phyloP scores from a whole-genome alignment of 257 asterid species.

The Catharanthus roseus region DNA sequence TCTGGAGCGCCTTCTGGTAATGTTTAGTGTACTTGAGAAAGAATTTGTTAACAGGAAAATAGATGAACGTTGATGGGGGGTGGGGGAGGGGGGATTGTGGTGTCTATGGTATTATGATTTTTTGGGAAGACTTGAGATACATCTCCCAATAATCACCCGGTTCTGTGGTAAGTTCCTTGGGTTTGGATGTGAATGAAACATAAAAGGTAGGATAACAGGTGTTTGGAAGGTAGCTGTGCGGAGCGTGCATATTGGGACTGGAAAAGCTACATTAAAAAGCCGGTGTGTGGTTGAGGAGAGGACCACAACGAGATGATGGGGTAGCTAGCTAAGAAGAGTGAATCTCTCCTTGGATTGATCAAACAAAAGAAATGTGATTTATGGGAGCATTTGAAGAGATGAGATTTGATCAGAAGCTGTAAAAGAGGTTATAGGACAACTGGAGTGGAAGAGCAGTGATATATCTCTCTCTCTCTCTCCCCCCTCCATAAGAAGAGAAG shows the following conservation, averaged over 20 bases:
- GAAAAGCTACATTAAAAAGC: neutral
- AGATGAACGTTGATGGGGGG: constrained; percentile 2
- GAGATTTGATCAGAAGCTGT: neutral
- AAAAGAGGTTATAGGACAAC: no score
- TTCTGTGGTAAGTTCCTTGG: neutral
- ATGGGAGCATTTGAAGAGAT: neutral
- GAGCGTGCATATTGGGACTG: neutral
- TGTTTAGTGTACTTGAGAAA: constrained; percentile 77
- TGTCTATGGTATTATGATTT: neutral
- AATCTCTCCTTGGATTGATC: neutral
- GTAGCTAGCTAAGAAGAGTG: neutral
- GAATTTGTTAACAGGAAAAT: constrained; percentile 61
- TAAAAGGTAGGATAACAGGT: neutral
- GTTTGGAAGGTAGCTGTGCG: neutral
- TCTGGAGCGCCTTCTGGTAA: constrained; percentile 72
- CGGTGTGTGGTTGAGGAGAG: no score
- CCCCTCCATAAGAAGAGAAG: no score
- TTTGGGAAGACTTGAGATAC: neutral
- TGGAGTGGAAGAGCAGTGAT: no score
- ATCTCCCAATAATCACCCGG: neutral
- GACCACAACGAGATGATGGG: neutral
- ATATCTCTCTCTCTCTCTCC: no score
- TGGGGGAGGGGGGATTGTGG: no score
- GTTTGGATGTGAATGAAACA: neutral
- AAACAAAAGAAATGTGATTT: neutral